Conservation (phyloP, 495 filamentous ascomycete genomes). For the Pseudomonodictys pantanalensis region DNA sequence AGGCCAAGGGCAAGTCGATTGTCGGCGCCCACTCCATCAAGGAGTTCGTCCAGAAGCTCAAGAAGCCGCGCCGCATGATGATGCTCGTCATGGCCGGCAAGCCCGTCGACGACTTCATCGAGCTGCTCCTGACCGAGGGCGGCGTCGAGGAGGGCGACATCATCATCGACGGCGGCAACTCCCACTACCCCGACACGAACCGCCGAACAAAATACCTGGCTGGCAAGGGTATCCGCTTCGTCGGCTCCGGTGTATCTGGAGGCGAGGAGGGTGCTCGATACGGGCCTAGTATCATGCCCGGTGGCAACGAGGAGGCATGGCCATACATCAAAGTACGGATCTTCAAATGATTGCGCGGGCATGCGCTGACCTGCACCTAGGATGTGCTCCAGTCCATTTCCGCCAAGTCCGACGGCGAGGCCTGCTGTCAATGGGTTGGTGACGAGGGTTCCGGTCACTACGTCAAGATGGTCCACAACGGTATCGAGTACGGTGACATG, state of each 20-base stretch:
- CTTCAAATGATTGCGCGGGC: not conserved
- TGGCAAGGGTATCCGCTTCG: constrained; percentile 88
- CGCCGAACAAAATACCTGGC: constrained; percentile 83
- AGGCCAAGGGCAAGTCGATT: constrained; percentile 73
- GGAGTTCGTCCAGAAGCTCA: constrained; percentile 93
- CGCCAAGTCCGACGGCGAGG: constrained; percentile 92
- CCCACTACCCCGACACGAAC: constrained; percentile 98
- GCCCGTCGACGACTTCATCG: constrained; percentile 97
- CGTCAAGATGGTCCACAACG: constrained; percentile 99
- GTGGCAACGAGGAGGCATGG: constrained; percentile 97
- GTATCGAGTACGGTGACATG: constrained; percentile 99
- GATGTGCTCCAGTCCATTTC: constrained; percentile 97
- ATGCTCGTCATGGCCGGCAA: constrained; percentile 96
- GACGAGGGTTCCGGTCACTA: constrained; percentile 99
- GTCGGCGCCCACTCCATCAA: constrained; percentile 89
- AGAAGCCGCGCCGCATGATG: constrained; percentile 95
- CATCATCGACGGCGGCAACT: constrained; percentile 99
- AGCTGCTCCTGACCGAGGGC: constrained; percentile 71
- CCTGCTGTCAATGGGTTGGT: constrained; percentile 99
- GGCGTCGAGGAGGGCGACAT: constrained; percentile 90
- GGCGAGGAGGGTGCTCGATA: constrained; percentile 99
- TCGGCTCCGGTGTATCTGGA: constrained; percentile 96
- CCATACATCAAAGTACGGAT: constrained; percentile 75
- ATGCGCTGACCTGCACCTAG: constrained; percentile 5
- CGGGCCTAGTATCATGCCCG: constrained; percentile 96